phyloP scores from a whole-genome alignment of 1,284 basidiomycete genomes.

The Irpex rosettiformis region DNA sequence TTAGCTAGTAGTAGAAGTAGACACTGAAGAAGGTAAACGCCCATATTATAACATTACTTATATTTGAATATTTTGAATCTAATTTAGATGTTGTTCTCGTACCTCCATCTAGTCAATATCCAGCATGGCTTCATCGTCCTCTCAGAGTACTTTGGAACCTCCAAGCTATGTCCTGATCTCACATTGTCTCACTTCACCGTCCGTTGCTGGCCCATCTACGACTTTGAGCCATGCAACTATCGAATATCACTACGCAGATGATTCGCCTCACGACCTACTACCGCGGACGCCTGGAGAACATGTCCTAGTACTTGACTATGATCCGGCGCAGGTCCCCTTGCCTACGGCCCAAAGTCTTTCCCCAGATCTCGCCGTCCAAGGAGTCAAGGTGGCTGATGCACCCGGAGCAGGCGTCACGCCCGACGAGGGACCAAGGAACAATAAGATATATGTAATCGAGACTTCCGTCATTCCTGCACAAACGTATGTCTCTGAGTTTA shows the following conservation, averaged over 20 bases:
- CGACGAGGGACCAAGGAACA: constrained; percentile 42
- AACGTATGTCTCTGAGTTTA: constrained; percentile 20
- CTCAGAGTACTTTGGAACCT: constrained; percentile 21
- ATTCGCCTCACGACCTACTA: constrained; percentile 58
- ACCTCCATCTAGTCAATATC: not conserved
- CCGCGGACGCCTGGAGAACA: constrained; percentile 59
- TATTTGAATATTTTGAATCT: too few species aligned
- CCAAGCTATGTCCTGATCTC: constrained; percentile 65
- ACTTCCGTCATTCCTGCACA: constrained; percentile 39
- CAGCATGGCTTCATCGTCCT: constrained; percentile 8
- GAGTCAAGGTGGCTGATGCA: constrained; percentile 64
- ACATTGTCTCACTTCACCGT: constrained; percentile 28
- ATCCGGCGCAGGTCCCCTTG: constrained; percentile 32
- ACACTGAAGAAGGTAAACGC: too few species aligned
- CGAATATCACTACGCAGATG: constrained; percentile 80
- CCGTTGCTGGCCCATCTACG: constrained; percentile 32
- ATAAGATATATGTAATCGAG: constrained; percentile 73
- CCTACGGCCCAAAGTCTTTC: constrained; percentile 62
- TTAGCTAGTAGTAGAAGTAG: too few species aligned
- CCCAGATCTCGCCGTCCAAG: constrained; percentile 51
- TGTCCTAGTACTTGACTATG: constrained; percentile 68
- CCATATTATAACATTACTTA: too few species aligned
- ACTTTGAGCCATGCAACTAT: constrained; percentile 66
- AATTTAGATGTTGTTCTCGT: not conserved
- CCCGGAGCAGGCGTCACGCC: constrained; percentile 57